Base-by-base conservation (phyloP, 2,329 filamentous ascomycete genomes). In the Claviceps monticola region DNA sequence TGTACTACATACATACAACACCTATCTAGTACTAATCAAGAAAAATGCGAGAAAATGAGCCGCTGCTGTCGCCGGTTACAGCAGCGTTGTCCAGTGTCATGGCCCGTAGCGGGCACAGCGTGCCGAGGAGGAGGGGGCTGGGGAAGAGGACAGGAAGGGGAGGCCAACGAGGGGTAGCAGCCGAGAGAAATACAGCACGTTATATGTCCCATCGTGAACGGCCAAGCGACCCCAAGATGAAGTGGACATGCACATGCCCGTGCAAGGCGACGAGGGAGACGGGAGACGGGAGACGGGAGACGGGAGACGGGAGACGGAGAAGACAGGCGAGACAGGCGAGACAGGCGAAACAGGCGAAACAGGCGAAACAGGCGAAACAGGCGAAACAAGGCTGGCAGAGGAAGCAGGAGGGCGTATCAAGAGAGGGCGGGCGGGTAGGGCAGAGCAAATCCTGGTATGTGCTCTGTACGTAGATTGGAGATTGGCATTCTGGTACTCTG, bases 151-250 rank as follows among this genome's bases (percentile, higher is more conserved):
- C 13, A 19, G 19, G 17, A 51, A 34, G n/a, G 11, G 7, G n/a
- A 37, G 17, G 14, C 3, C n/a, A 23, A 36, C 7, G 9, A 4
- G 3, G n/a, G 19, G 34, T 16, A 51, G 7, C 19, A 11, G 17
- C 19, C 17, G 36, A 46, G 48, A 51, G 50, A 47, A 37, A 39
- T 44, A 42, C n/a, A 50, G 43, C 38, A 38, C 47, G 43, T 48
- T 54, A 53, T 52, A 52, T 54, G 53, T 39, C 26, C 44, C 29
- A 46, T 53, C 41, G 50, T 50, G 44, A 53, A 50, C 37, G 38
- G 44, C 46, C 50, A 46, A 42, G 42, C 41, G 43, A 19, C 43
- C 29, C 29, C 21, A 36, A 39, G 34, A 50, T 19, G 29, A 34
- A 37, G 41, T 43, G 39, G 23, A 26, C 42, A 42, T 42, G 51